Base-by-base conservation (phyloP, 257 asterid species). In the Rhazya stricta region DNA sequence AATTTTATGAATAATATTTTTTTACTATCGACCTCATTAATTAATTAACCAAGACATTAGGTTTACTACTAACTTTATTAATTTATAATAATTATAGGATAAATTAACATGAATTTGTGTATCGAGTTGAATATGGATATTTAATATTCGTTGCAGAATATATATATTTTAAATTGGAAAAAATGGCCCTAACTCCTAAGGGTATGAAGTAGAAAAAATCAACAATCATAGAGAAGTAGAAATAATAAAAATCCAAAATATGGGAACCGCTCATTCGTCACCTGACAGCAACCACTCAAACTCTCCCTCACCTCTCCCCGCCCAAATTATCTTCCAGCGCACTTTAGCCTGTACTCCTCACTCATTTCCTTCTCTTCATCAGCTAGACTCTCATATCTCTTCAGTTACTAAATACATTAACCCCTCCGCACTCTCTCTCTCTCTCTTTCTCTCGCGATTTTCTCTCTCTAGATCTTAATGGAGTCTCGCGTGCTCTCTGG, bases 401-500 rank as follows among this genome's bases (percentile, higher is more conserved):
- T n/a, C 50, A 53, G 43, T 18, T 37, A 68, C 65, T 11, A 63
- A 69, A 16, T 73, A 25, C 41, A 54, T 53, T 42, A 43, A 21
- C 77, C 6, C 5, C 53, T 13, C 0, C 63, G 19, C 23, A 37
- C 21, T 5, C 65, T 32, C 72, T 67, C 27, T 11, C 79, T 25
- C 67, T 30, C 71, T 48, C 8, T 46, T 23, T 3, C 67, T 30
- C 48, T 15, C 29, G 67, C 72, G n/a, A 48, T 78, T 70, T 79
- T 67, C 88, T 83, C 87, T 78, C 79, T 72, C 57, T n/a, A 72
- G 32, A 60, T 6, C n/a, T 58, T 6, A 80, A 93, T 94, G 98
- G 98, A 89, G 96, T 94, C 97, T 76, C 97, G 96, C 79, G 91
- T 95, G 72, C 89, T 95, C 50, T 76, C 77, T 74, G 92, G 97